Conservation (phyloP, 345 rosid species). For the Mangifera indica region DNA sequence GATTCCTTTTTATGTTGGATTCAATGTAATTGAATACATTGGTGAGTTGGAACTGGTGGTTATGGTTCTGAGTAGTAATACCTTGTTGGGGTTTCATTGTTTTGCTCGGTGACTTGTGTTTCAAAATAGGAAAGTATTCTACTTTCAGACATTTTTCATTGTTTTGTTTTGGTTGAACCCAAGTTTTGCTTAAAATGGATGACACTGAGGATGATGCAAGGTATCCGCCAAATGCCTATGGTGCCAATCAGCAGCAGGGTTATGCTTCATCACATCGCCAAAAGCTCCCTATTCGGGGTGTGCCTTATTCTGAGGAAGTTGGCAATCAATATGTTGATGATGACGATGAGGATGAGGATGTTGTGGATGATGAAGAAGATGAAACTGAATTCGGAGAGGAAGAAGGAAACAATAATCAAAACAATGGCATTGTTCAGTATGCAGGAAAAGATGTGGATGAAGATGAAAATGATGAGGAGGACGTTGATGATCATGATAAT, state of each 20-base stretch:
- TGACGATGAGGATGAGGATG: slow-evolving; percentile 44
- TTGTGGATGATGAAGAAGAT: slow-evolving; percentile 33
- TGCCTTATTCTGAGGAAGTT: slow-evolving; percentile 33
- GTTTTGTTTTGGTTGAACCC: slow-evolving; percentile 2
- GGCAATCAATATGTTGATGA: slow-evolving; percentile 34
- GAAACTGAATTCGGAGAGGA: slow-evolving; percentile 38
- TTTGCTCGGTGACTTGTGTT: slow-evolving; percentile 9
- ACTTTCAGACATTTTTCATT: neutral
- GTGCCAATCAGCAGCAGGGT: slow-evolving; percentile 37
- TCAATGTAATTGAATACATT: neutral
- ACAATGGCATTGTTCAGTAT: slow-evolving; percentile 36
- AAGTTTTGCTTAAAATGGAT: slow-evolving; percentile 53
- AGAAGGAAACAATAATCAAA: slow-evolving; percentile 40
- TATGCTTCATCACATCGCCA: slow-evolving; percentile 50
- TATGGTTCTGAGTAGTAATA: neutral
- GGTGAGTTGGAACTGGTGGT: slow-evolving; percentile 5
- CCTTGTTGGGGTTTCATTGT: neutral
- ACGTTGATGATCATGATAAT: slow-evolving; percentile 40
- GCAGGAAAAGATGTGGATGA: slow-evolving; percentile 35
- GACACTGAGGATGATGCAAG: slow-evolving; percentile 71
- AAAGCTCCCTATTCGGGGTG: slow-evolving; percentile 51
- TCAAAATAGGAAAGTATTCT: neutral
- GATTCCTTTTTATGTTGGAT: slow-evolving; percentile 1
- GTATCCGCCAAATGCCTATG: slow-evolving; percentile 58
- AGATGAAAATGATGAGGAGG: slow-evolving; percentile 32